Evolutionary conservation across 2,329 filamentous ascomycete species (phyloP).

Genomic region (Pyricularia sp.): DNA sequence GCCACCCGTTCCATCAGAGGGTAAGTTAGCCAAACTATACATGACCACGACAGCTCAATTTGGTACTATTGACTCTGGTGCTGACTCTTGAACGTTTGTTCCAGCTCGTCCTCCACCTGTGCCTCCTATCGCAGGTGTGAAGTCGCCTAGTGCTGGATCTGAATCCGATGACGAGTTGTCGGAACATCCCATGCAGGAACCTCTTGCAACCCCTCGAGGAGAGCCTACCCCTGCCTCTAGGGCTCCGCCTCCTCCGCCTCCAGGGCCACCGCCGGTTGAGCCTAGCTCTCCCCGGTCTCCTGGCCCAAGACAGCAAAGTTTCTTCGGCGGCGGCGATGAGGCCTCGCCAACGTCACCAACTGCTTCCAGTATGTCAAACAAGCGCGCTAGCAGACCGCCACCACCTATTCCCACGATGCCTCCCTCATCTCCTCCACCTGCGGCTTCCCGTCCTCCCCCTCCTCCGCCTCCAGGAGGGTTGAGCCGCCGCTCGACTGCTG

Average conservation of each 20-base stretch:
- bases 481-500: constrained; percentile 50
- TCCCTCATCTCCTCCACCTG: constrained; percentile 30
- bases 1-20: constrained; percentile 48
- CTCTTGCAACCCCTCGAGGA: constrained; percentile 28
- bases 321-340: constrained; percentile 21
- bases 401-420: constrained; percentile 51
- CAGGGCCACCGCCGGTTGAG: constrained; percentile 31
- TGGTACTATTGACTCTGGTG: not conserved
- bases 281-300: constrained; percentile 25
- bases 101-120: constrained; percentile 55
- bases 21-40: constrained; percentile 36
- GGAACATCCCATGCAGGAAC: constrained; percentile 33
- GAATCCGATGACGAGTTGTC: constrained; percentile 86
- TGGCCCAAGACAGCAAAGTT: constrained; percentile 24
- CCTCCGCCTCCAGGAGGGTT: constrained; percentile 50
- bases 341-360: constrained; percentile 24
- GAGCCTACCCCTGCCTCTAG: constrained; percentile 26
- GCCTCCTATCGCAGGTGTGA: constrained; percentile 36
- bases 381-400: constrained; percentile 46
- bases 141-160: constrained; percentile 67
- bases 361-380: constrained; percentile 25
- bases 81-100: not conserved
- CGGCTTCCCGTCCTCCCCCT: constrained; percentile 54
- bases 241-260: constrained; percentile 35
- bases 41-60: constrained; percentile 14